These are phyloP conservation scores for Achaetomiella virescens DNA, from an alignment of 495 filamentous ascomycete species.

Conservation along the genomic window DNA sequence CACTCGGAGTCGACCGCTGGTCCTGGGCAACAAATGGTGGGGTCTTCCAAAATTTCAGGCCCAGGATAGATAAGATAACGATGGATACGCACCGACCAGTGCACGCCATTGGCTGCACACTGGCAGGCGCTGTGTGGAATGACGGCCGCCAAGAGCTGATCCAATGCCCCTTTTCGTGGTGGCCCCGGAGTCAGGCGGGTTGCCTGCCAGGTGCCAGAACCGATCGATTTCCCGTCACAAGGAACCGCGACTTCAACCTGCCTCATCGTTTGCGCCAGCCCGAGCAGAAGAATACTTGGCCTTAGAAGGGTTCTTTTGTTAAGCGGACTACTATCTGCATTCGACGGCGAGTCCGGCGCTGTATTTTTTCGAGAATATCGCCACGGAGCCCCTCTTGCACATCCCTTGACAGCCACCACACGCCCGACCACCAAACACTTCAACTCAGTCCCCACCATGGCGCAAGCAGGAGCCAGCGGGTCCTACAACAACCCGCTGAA, in stretches of 20 bases:
- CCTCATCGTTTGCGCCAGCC: constrained; percentile 1
- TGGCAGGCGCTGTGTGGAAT: constrained; percentile 10
- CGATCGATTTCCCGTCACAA: constrained; percentile 5
- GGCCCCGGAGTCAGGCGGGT: neutral
- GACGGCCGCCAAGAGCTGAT: constrained; percentile 27
- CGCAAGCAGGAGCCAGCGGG: constrained; percentile 57
- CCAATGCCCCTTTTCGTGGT: constrained; percentile 1
- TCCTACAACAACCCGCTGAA: constrained; percentile 98
- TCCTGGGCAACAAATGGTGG: constrained; percentile 11
- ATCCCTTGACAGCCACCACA: neutral
- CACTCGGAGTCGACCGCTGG: neutral
- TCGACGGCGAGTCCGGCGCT: neutral
- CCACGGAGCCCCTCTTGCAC: neutral
- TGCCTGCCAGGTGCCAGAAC: constrained; percentile 4
- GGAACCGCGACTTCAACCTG: neutral
- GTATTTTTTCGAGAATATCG: neutral
- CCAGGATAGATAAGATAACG: constrained; percentile 19
- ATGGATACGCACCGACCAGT: neutral
- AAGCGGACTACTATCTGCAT: neutral
- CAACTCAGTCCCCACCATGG: constrained; percentile 29
- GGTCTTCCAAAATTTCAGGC: constrained; percentile 23
- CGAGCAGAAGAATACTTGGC: neutral
- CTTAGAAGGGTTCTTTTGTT: neutral
- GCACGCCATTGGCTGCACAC: neutral
- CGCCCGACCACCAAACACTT: neutral